These are phyloP conservation scores for Beauveria caledonica DNA, from an alignment of 2,329 filamentous ascomycete genomes.

Conservation along the genomic window DNA sequence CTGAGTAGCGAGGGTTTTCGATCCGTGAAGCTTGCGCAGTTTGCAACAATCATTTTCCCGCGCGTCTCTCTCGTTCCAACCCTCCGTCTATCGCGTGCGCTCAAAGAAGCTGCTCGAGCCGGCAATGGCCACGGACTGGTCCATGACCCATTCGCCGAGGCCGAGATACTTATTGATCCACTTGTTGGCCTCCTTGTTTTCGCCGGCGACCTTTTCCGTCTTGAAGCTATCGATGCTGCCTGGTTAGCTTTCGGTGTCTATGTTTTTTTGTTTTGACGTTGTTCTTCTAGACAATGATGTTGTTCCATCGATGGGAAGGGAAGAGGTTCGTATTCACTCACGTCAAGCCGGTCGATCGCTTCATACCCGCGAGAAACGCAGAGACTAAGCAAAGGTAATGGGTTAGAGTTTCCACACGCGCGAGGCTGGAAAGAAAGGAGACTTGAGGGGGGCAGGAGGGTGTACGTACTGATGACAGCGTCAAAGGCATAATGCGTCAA, in stretches of 20 bases:
- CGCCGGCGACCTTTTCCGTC: conserved; percentile 69
- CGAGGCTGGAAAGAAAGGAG: too few species aligned
- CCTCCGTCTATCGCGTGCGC: conserved; percentile 60
- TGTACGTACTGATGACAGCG: conserved; percentile 72
- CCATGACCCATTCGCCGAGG: conserved; percentile 96
- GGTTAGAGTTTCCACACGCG: neutral
- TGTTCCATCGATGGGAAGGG: too few species aligned
- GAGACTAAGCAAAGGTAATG: conserved; percentile 54
- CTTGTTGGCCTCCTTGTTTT: conserved; percentile 72
- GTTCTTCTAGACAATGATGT: neutral
- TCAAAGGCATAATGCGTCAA: conserved; percentile 94
- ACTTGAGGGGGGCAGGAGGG: neutral
- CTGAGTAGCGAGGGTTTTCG: conserved; percentile 1
- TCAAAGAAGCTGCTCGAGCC: conserved; percentile 87
- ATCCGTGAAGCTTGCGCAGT: neutral
- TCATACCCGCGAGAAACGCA: conserved; percentile 92
- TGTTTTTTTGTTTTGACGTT: neutral
- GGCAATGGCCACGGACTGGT: conserved; percentile 88
- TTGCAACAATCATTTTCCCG: neutral
- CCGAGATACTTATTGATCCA: conserved; percentile 94
- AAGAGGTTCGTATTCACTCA: conserved; percentile 47
- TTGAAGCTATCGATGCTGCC: conserved; percentile 60
- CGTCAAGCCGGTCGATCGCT: conserved; percentile 95
- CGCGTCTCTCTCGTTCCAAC: neutral
- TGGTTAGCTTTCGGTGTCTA: conserved; percentile 12